Evolutionary conservation across 2,329 filamentous ascomycete species (phyloP).

Genomic region (Penicillium sclerotiorum): DNA sequence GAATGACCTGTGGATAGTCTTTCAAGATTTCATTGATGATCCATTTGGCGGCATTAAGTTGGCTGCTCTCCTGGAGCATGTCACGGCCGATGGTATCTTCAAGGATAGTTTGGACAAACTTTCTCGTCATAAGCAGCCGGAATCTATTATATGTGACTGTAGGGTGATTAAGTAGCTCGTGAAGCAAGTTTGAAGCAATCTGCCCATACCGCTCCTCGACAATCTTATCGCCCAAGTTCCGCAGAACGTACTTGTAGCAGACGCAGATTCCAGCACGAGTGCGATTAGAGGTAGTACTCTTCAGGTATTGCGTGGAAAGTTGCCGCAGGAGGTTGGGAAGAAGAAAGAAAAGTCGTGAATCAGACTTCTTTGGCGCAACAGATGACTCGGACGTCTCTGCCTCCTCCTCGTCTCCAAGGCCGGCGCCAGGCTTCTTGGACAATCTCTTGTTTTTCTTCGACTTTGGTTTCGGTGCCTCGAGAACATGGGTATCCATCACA

Average conservation of each 20-base stretch:
- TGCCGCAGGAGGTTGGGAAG: conserved; percentile 77
- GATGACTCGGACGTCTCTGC: conserved; percentile 74
- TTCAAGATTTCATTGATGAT: conserved; percentile 88
- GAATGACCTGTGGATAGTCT: conserved; percentile 87
- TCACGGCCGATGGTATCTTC: conserved; percentile 79
- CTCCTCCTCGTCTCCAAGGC: conserved; percentile 70
- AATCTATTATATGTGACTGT: conserved; percentile 84
- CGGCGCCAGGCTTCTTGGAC: conserved; percentile 62
- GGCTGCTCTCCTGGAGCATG: conserved; percentile 86
- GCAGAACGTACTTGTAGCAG: conserved; percentile 82
- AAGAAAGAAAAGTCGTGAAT: conserved; percentile 70
- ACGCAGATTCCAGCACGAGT: conserved; percentile 80
- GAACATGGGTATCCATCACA: conserved; percentile 60
- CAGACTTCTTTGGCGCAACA: conserved; percentile 67
- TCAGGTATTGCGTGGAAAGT: conserved; percentile 78
- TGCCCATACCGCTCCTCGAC: conserved; percentile 80
- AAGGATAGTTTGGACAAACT: conserved; percentile 79
- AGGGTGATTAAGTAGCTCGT: conserved; percentile 75
- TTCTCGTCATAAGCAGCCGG: conserved; percentile 79
- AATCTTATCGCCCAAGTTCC: conserved; percentile 76
- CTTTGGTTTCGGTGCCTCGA: conserved; percentile 61
- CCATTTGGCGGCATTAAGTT: conserved; percentile 76
- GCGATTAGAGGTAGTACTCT: conserved; percentile 75
- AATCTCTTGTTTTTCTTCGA: conserved; percentile 72
- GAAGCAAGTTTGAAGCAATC: conserved; percentile 78